Evolutionary conservation across 371 early-diverging fungal species (phyloP).

Genomic region (Phascolomyces articulosus): DNA sequence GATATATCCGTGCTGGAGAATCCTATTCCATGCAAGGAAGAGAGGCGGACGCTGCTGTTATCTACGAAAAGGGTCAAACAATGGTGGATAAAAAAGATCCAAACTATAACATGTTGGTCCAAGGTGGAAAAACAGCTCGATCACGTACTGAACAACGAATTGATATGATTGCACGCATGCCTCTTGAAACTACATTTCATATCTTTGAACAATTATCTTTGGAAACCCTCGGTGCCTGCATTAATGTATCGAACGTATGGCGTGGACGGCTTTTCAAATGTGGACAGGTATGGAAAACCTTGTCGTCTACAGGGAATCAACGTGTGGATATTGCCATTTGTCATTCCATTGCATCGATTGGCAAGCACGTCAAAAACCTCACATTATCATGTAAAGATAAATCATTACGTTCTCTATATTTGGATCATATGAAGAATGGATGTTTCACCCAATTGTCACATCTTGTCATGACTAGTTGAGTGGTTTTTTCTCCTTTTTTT

Average conservation of each 20-base stretch:
- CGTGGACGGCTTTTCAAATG: conserved; percentile 4
- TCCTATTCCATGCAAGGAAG: not conserved
- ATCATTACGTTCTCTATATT: not conserved
- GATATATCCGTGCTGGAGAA: not conserved
- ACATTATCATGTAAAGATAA: not conserved
- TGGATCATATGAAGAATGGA: not conserved
- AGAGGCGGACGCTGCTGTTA: not conserved
- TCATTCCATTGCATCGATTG: not conserved
- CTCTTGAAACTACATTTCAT: not conserved
- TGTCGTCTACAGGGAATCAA: not conserved
- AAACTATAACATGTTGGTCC: not conserved
- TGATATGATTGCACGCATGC: conserved; percentile 3
- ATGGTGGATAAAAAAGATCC: not conserved
- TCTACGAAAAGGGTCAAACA: not conserved
- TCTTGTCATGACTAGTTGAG: conserved; percentile 1
- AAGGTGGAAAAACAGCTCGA: not conserved
- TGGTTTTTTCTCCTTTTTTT: not conserved
- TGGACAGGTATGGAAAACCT: not conserved
- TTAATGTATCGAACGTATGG: conserved; percentile 9
- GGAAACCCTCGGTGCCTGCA: not conserved
- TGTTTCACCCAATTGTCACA: not conserved
- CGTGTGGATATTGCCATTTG: not conserved
- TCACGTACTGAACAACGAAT: not conserved
- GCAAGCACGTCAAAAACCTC: not conserved
- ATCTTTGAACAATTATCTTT: conserved; percentile 4